Evolutionary conservation across 2,329 filamentous ascomycete genomes (phyloP).

Genomic region (Sporothrix sp.): DNA sequence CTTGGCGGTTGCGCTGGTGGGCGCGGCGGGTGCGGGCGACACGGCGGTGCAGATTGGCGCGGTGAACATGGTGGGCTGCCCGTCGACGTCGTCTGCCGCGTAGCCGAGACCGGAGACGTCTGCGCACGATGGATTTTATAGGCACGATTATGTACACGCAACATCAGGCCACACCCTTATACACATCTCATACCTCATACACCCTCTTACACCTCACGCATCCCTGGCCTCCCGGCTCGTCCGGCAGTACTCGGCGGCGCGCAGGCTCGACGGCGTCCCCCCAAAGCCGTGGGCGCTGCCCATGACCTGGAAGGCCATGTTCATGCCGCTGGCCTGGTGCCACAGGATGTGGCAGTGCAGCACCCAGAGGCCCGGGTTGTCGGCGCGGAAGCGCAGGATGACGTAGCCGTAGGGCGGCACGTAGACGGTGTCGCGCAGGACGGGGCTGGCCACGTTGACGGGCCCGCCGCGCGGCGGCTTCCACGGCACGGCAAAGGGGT

Average conservation of each 20-base stretch:
- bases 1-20: neutral
- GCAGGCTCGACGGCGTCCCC: conserved; percentile 1
- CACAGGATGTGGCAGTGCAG: conserved; percentile 21
- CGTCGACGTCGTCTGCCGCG: neutral
- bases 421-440: conserved; percentile 21
- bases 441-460: conserved; percentile 15
- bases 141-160: neutral
- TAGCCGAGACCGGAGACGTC: neutral
- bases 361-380: conserved; percentile 20
- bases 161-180: neutral
- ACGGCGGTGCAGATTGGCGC: conserved; percentile 1
- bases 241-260: conserved; percentile 12
- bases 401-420: conserved; percentile 19
- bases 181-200: neutral
- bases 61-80: neutral
- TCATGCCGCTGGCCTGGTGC: conserved; percentile 21
- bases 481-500: conserved; percentile 17
- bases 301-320: conserved; percentile 20
- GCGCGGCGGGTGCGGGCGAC: neutral
- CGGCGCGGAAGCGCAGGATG: conserved; percentile 19
- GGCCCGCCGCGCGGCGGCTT: conserved; percentile 17
- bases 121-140: neutral
- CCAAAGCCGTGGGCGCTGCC: conserved; percentile 16
- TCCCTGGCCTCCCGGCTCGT: neutral
- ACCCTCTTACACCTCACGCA: neutral